Conservation (phyloP, 2,329 filamentous ascomycete species). For the Amylocarpus encephaloides region DNA sequence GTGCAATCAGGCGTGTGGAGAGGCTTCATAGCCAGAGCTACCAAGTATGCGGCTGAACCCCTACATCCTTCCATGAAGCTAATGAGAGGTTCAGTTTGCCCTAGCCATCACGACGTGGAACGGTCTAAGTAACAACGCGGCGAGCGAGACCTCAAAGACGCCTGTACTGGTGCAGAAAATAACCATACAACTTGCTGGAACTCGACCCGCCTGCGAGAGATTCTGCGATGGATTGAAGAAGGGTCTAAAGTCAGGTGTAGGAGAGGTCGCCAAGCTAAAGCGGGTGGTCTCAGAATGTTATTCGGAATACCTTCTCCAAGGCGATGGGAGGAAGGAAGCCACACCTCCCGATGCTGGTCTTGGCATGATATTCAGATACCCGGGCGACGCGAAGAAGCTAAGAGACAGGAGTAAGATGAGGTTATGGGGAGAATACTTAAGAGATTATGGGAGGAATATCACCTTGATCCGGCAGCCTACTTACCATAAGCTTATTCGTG, state of each 20-base stretch:
- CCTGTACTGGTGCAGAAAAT: constrained; percentile 67
- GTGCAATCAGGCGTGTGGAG: constrained; percentile 85
- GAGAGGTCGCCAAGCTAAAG: constrained; percentile 79
- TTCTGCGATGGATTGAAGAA: constrained; percentile 96
- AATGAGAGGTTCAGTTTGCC: constrained; percentile 56
- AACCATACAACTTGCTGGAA: constrained; percentile 85
- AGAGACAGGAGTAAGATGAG: constrained; percentile 96
- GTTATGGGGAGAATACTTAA: constrained; percentile 91
- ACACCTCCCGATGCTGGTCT: constrained; percentile 81
- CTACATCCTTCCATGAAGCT: constrained; percentile 12
- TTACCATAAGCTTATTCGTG: constrained; percentile 94
- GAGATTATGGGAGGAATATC: constrained; percentile 89
- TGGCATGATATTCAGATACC: constrained; percentile 89
- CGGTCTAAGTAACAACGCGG: constrained; percentile 49
- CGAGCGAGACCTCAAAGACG: constrained; percentile 40
- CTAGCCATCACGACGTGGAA: constrained; percentile 96
- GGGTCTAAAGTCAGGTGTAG: constrained; percentile 78
- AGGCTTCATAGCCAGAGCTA: constrained; percentile 88
- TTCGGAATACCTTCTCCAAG: constrained; percentile 72
- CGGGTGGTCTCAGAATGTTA: constrained; percentile 79
- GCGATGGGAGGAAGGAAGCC: constrained; percentile 42
- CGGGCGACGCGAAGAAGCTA: constrained; percentile 88
- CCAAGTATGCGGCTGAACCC: constrained; percentile 40
- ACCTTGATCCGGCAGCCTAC: constrained; percentile 92
- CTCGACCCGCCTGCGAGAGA: constrained; percentile 80